phyloP scores from a whole-genome alignment of 352 stramenopile species.

The Phytopythium vexans region DNA sequence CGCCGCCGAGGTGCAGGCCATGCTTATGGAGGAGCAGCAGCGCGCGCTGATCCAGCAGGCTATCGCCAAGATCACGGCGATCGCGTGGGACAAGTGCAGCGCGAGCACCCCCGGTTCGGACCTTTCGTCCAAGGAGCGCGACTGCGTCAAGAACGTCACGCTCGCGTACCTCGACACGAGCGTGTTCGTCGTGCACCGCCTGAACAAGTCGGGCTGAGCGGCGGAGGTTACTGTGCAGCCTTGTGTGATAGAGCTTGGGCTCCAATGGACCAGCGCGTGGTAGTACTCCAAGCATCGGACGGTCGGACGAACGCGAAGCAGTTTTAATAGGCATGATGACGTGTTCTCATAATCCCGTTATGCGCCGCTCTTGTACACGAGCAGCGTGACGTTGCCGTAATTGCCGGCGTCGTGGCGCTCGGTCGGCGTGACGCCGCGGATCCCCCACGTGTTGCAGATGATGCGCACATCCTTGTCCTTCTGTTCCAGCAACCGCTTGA shows the following conservation, averaged over 20 bases:
- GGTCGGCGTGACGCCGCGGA: conserved; percentile 24
- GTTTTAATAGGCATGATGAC: not conserved
- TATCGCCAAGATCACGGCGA: conserved; percentile 86
- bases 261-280: not conserved
- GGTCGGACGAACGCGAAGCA: not conserved
- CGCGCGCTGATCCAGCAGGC: conserved; percentile 84
- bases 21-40: conserved; percentile 87
- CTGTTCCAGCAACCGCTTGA: conserved; percentile 28
- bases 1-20: conserved; percentile 69
- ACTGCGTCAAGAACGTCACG: conserved; percentile 89
- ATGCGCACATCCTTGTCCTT: conserved; percentile 36
- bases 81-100: conserved; percentile 90
- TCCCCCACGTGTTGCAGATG: conserved; percentile 67
- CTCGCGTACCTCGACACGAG: conserved; percentile 86
- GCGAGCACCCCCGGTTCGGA: conserved; percentile 78
- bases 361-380: conserved; percentile 37
- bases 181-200: conserved; percentile 79
- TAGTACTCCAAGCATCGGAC: not conserved
- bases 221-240: too few relatives aligned
- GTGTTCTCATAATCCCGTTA: not conserved
- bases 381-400: conserved; percentile 47
- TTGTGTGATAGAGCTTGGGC: conserved; percentile 2
- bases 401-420: conserved; percentile 32
- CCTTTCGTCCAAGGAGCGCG: conserved; percentile 73
- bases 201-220: conserved; percentile 62